A percentile compares a stretch with the other conserved stretches of the same genome.
Conservation (phyloP, 768 basidiomycete genomes). For the Paxillus rubicundulus region DNA sequence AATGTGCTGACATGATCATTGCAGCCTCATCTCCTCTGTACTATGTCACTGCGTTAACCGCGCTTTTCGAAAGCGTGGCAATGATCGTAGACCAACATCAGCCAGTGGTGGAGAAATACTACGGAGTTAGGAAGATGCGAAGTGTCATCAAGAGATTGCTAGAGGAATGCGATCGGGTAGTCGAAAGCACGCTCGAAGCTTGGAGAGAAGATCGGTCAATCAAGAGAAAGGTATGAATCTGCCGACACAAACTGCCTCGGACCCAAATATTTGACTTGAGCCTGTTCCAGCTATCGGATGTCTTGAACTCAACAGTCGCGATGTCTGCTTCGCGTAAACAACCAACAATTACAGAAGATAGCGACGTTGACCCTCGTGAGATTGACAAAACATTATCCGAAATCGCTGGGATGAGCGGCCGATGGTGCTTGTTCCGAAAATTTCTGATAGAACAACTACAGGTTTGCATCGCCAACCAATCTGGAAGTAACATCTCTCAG, state of each 20-base stretch:
- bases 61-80: constrained; percentile 92
- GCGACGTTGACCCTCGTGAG: constrained; percentile 81
- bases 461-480: constrained; percentile 37
- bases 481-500: background rate
- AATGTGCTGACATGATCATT: constrained; percentile 3
- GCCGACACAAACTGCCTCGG: background rate
- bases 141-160: constrained; percentile 72
- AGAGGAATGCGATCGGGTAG: constrained; percentile 84
- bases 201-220: constrained; percentile 93
- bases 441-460: constrained; percentile 76
- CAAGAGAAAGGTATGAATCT: constrained; percentile 62
- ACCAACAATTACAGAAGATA: constrained; percentile 37
- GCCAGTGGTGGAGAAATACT: constrained; percentile 97
- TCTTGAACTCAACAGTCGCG: constrained; percentile 39
- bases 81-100: constrained; percentile 98
- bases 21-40: constrained; percentile 90
- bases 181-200: constrained; percentile 66
- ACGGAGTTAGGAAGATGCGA: constrained; percentile 85
- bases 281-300: constrained; percentile 45
- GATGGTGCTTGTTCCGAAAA: constrained; percentile 89
- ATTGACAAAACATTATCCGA: constrained; percentile 90
- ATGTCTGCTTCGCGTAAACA: constrained; percentile 32
- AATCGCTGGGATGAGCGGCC: constrained; percentile 81
- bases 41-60: constrained; percentile 86
- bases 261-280: background rate